Base-by-base conservation (phyloP, 371 early-diverging fungal genomes). In the Mucor mucedo region DNA sequence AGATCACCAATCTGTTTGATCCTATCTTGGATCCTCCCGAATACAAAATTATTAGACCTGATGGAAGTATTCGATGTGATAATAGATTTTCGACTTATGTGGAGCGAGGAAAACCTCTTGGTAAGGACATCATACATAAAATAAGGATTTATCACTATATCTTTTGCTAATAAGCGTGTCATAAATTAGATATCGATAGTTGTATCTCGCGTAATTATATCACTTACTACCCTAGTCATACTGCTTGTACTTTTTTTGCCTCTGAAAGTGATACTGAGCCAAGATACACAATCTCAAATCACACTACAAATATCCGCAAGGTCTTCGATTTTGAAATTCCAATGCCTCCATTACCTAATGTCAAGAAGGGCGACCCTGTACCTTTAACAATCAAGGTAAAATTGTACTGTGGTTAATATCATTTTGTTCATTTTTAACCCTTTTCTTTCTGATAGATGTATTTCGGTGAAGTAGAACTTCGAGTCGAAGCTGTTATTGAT, bases 281-380 rank as follows among this genome's bases (percentile, higher is more conserved):
- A 14, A 76, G 85, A 32, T 86, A 84, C 52, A 80, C 79, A 21
- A 69, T 81, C 32, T 79, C 81, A 32, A 75, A 76, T 11, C 45
- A 40, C 9, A 49, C 21, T 32, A 62, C 52, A 2, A 76, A 75
- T 52, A 82, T 86, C 5, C 72, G 73, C 50, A 83, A 80, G 58
- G 69, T 86, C n/a, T 84, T 83, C 56, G 82, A 86, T 58, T 84
- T 84, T 73, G 78, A 79, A 60, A 83, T 86, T 33, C 84, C 87
- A 10, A 86, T 86, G 87, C 84, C 84, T 3, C 71, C 70, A 7
- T 58, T 84, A 16, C 85, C 84, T 5, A 79, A 70, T 53, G 70
- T 64, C 8, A 62, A 49, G 27, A 55, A 62, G 42, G 79, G 82
- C 21, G 79, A 79, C 47, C 73, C 62, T 11, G 63, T 78, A n/a